phyloP scores from a whole-genome alignment of 768 basidiomycete species.

The Boletus pseudo-olivaceus region DNA sequence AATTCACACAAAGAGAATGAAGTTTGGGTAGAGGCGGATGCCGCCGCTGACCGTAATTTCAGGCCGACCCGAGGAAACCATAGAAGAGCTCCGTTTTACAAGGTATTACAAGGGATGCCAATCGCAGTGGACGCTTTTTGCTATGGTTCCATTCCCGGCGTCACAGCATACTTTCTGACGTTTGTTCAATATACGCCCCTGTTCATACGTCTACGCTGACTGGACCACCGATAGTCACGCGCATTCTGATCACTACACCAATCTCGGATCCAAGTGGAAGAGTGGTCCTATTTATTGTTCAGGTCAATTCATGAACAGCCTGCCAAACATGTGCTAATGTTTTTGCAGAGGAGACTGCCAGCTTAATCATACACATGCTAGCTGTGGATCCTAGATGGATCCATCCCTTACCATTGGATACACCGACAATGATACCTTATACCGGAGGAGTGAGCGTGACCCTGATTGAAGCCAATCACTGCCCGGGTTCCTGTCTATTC shows the following conservation, averaged over 20 bases:
- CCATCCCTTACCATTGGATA: constrained; percentile 78
- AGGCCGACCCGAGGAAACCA: constrained; percentile 49
- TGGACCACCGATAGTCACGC: constrained; percentile 62
- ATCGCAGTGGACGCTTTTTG: constrained; percentile 97
- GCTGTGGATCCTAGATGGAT: constrained; percentile 89
- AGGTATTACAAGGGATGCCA: constrained; percentile 93
- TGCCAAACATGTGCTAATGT: neutral
- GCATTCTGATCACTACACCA: constrained; percentile 96
- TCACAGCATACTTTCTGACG: constrained; percentile 92
- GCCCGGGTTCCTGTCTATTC: constrained; percentile 94
- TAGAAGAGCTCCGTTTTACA: constrained; percentile 91
- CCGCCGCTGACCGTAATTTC: constrained; percentile 46
- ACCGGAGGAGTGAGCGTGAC: constrained; percentile 87
- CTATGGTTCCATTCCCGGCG: constrained; percentile 86
- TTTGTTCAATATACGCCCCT: constrained; percentile 28
- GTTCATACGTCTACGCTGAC: constrained; percentile 7
- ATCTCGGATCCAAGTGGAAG: constrained; percentile 83
- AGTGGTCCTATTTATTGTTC: constrained; percentile 96
- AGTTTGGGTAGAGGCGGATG: constrained; percentile 79
- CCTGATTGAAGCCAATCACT: constrained; percentile 97
- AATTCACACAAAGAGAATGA: constrained; percentile 76
- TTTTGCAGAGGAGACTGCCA: constrained; percentile 70
- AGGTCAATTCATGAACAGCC: constrained; percentile 23
- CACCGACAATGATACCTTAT: constrained; percentile 68
- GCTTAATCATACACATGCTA: constrained; percentile 88